Conservation (phyloP, 257 asterid species). For the Cynanchum wilfordii region DNA sequence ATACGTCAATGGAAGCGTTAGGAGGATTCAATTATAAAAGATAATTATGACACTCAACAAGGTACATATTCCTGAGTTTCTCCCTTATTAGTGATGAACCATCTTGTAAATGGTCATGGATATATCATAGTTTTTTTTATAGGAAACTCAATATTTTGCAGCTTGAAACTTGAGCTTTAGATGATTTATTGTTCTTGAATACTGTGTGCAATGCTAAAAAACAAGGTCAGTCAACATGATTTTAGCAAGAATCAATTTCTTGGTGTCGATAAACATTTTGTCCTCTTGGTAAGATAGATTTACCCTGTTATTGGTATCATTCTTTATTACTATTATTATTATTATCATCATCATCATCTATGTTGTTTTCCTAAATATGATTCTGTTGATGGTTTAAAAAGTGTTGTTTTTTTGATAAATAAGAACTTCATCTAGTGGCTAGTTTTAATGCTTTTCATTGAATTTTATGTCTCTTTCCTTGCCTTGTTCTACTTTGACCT, state of each 20-base stretch:
- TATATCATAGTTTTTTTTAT: too few relatives aligned
- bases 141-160: too few relatives aligned
- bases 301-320: not conserved
- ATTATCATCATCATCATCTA: not conserved
- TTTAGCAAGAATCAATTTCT: slow-evolving; percentile 73
- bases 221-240: slow-evolving; percentile 64
- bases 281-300: slow-evolving; percentile 52
- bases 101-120: too few relatives aligned
- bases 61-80: too few relatives aligned
- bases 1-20: too few relatives aligned
- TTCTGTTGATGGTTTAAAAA: not conserved
- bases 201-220: too few relatives aligned
- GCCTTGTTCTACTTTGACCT: not conserved
- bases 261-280: slow-evolving; percentile 61
- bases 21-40: too few relatives aligned
- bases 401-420: not conserved
- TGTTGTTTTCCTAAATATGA: too few relatives aligned
- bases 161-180: too few relatives aligned
- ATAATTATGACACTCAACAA: too few relatives aligned
- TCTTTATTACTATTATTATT: not conserved
- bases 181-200: too few relatives aligned
- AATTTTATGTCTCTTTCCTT: not conserved
- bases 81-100: too few relatives aligned
- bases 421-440: not conserved
- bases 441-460: not conserved